Evolutionary conservation across 1,284 basidiomycete species (phyloP).

Genomic region (Ceratobasidium sp.): DNA sequence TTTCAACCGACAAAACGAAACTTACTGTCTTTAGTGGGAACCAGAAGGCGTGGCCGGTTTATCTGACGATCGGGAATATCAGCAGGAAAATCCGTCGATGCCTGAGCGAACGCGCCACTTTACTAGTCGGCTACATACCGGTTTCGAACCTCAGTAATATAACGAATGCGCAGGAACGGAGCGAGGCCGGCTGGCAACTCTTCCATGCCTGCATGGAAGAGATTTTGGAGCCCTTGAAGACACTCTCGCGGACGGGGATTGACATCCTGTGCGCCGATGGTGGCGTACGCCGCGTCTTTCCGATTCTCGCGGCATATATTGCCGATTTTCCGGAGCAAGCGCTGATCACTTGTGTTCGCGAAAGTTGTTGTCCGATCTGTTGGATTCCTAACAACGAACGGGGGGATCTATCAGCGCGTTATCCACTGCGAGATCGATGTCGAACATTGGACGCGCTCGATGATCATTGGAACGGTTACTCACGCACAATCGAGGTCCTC

Average conservation of each 20-base stretch:
- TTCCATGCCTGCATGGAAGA: constrained; percentile 51
- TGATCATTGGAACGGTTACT: constrained; percentile 16
- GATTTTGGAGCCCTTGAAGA: constrained; percentile 46
- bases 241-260: constrained; percentile 34
- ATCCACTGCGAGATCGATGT: background rate
- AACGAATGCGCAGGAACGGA: background rate
- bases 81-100: constrained; percentile 17
- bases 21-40: background rate
- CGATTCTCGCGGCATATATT: constrained; percentile 51
- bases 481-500: background rate
- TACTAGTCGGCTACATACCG: constrained; percentile 46
- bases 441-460: background rate
- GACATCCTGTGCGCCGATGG: constrained; percentile 49
- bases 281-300: constrained; percentile 40
- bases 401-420: background rate
- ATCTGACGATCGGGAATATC: constrained; percentile 48
- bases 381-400: background rate
- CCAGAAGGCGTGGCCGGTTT: constrained; percentile 6
- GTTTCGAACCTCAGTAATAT: background rate
- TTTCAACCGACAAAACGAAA: constrained; percentile 24
- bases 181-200: constrained; percentile 34
- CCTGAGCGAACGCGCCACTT: background rate
- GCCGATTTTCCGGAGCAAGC: constrained; percentile 53
- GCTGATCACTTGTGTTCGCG: constrained; percentile 45
- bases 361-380: constrained; percentile 40